phyloP scores from a whole-genome alignment of 495 filamentous ascomycete species.

The Lentithecium fluviatile region DNA sequence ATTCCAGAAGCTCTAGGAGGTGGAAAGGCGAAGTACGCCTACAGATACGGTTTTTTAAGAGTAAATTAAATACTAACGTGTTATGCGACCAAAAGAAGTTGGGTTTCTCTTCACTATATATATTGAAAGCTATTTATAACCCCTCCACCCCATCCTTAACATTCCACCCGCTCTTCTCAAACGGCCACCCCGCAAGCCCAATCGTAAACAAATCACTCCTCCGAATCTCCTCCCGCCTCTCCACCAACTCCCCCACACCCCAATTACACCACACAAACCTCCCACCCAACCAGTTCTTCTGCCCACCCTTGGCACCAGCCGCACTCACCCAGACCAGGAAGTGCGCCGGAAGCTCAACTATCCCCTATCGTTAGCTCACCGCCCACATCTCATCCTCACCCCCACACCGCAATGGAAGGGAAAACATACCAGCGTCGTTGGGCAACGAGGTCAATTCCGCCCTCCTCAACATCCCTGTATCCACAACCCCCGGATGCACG shows the following conservation, averaged over 20 bases:
- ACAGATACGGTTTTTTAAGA: no score
- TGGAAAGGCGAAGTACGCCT: no score
- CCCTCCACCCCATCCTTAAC: no score
- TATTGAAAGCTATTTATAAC: no score
- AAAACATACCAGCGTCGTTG: not conserved
- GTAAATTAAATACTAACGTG: no score
- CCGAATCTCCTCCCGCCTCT: conserved; percentile 34
- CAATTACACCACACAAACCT: conserved; percentile 52
- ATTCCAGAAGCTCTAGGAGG: no score
- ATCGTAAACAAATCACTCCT: not conserved
- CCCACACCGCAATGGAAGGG: not conserved
- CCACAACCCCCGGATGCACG: conserved; percentile 48
- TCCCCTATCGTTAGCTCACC: not conserved
- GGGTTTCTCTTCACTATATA: no score
- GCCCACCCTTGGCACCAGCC: conserved; percentile 41
- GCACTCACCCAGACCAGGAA: conserved; percentile 56
- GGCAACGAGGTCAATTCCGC: not conserved
- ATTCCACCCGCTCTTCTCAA: not conserved
- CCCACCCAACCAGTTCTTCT: conserved; percentile 55
- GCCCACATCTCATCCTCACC: not conserved
- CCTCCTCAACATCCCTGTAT: conserved; percentile 33
- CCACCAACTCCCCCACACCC: conserved; percentile 55
- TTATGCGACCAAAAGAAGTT: no score
- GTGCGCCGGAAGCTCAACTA: conserved; percentile 43
- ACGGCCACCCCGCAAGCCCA: not conserved